Evolutionary conservation across 75 land plant genomes (phyloP), one percentile per base, ranked within the genome.

Genomic region (Pseudotsuga menziesii): DNA sequence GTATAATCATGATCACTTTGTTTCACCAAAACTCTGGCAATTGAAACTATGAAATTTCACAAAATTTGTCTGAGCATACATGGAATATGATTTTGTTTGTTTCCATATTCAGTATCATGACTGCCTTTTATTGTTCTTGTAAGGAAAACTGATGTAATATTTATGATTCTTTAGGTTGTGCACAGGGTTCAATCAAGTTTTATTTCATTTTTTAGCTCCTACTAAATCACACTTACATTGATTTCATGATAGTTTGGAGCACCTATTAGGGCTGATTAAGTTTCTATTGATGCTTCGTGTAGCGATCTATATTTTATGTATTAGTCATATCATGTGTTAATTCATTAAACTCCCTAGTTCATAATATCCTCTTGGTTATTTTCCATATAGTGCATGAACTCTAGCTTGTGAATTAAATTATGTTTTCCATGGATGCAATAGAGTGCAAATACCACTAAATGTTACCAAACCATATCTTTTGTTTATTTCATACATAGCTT

Each of bases 221-320:
- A 90, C 80, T 60, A 32, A 78, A 74, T 4, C 48, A 59, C 15
- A 7, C 20, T 35, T 61, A 12, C 19, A 64, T 62, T 72, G 32
- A 80, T 35, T 64, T 64, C n/a, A 15, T 29, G 32, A 77, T 74
- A 84, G 86, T 84, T 26, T 2, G 79, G 70, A 75, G 63, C 55
- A 36, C 2, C 35, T 23, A 61, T 84, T 61, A 83, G 78, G 76
- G 80, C 77, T 70, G 94, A 93, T 75, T 91, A 90, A 77, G 96
- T 95, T 75, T 73, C 93, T 63, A 72, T 93, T 70, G 98, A 95
- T 88, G 94, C 89, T 82, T 96, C 98, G 20, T 95, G 98, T 60
- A 91, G 94, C 74, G 98, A 96, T 57, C 7, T 64, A 64, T 17
- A 64, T 64, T 64, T 64, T 64, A 41, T 32, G 36, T 32, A 29